Evolutionary conservation across 768 basidiomycete genomes (phyloP).

Genomic region (Psilocybe cubensis): DNA sequence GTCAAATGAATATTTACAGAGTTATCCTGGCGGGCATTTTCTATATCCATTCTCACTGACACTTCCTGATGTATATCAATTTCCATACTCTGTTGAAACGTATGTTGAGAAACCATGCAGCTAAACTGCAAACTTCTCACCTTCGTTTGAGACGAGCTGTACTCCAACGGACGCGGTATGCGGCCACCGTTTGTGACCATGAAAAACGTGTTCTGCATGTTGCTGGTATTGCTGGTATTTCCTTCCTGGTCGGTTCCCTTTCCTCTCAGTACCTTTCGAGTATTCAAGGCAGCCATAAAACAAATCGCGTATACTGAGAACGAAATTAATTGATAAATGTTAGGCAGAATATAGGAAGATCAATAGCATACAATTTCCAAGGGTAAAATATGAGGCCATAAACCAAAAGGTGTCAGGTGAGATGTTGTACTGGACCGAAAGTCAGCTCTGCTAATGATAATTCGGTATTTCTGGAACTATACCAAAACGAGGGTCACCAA

Average conservation of each 20-base stretch:
- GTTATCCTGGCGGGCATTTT: constrained; percentile 11
- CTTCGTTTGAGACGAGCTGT: constrained; percentile 8
- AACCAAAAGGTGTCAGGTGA: constrained; percentile 58
- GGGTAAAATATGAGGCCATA: constrained; percentile 59
- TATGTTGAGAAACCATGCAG: background rate
- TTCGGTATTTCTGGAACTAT: constrained; percentile 12
- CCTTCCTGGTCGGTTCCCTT: constrained; percentile 49
- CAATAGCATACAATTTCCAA: constrained; percentile 54
- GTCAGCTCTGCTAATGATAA: background rate
- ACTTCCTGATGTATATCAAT: constrained; percentile 35
- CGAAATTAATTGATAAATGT: background rate
- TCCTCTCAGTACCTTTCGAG: constrained; percentile 52
- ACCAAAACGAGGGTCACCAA: constrained; percentile 42
- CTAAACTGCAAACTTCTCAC: background rate
- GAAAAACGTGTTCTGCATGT: constrained; percentile 22
- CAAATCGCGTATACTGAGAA: constrained; percentile 44
- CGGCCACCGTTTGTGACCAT: constrained; percentile 25
- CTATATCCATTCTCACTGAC: constrained; percentile 30
- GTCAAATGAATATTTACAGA: constrained; percentile 2
- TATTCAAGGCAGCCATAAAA: constrained; percentile 54
- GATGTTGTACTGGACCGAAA: constrained; percentile 48
- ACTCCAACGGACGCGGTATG: constrained; percentile 10
- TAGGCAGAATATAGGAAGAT: background rate
- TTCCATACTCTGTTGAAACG: constrained; percentile 28
- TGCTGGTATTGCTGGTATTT: constrained; percentile 21